Evolutionary conservation across 1,284 basidiomycete species (phyloP).

Genomic region (Ustilago sp.): DNA sequence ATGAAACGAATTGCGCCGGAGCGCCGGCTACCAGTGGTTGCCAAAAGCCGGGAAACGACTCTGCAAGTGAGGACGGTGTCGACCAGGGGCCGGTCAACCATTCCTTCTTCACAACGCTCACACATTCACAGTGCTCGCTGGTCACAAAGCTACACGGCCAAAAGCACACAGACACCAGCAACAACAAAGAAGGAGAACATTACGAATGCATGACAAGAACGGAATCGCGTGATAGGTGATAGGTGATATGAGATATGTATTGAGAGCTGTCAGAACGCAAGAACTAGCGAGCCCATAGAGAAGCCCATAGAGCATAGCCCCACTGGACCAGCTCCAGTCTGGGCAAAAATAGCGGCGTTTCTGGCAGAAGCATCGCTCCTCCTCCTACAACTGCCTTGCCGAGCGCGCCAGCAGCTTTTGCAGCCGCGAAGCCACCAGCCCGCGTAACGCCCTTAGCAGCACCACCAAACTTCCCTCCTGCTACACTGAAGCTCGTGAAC

Average conservation of each 20-base stretch:
- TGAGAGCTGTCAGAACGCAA: not conserved
- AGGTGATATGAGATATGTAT: not conserved
- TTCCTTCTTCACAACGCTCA: too few relatives aligned
- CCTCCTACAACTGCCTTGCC: constrained; percentile 1
- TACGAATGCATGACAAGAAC: too few relatives aligned
- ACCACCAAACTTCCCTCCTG: constrained; percentile 37
- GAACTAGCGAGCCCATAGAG: constrained; percentile 36
- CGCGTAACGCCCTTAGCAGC: constrained; percentile 14
- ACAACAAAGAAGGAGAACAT: too few relatives aligned
- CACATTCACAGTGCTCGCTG: too few relatives aligned
- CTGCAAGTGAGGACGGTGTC: too few relatives aligned
- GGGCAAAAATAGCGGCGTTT: constrained; percentile 19
- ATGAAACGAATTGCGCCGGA: too few relatives aligned
- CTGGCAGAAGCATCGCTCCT: constrained; percentile 14
- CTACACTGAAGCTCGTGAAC: constrained; percentile 19
- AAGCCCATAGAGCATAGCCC: constrained; percentile 37
- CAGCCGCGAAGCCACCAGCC: constrained; percentile 10
- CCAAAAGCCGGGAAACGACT: too few relatives aligned
- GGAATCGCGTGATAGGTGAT: too few relatives aligned
- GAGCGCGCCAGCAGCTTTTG: not conserved
- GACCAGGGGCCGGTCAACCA: too few relatives aligned
- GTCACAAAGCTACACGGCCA: too few relatives aligned
- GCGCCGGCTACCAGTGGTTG: too few relatives aligned
- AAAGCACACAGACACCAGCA: too few relatives aligned
- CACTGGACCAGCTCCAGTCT: constrained; percentile 20